Base-by-base conservation (phyloP, 1,139 yeast genomes). In the Blastobotrys buckinghamii region DNA sequence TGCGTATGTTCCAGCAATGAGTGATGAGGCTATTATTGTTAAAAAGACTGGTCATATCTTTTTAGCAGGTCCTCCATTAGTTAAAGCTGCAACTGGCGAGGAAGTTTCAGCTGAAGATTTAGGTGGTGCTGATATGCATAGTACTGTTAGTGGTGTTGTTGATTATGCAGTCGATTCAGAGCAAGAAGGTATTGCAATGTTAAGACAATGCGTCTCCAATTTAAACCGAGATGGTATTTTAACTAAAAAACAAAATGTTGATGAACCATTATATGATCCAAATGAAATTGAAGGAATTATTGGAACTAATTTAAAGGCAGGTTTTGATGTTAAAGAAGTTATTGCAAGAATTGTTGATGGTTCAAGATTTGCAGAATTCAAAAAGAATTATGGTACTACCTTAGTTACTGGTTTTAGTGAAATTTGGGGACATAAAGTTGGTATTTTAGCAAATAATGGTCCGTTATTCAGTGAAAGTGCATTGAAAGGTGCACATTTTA, bases 11-110 rank as follows among this genome's bases (percentile, higher is more conserved):
- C 69, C 69, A 8, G 69, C 68, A 20, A 63, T 65, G 67, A 60
- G 65, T 19, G 68, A 65, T 48, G 68, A 65, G 53, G 59, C 68
- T 26, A 64, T 65, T 47, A 65, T 65, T 38, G 69, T 65, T 49
- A 58, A 58, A 46, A 66, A 66, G 6, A 61, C 63, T 8, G 69
- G 69, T 35, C 69, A 65, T 45, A 65, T 65, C 35, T 65, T 65
- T 53, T 53, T 65, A 35, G 69, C 69, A 6, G 69, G 69, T 9
- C 69, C 69, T 2, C 69, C 69, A 1, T 56, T 65, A 16, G 69
- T 65, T 41, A 64, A 65, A 56, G 68, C 68, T 13, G 69, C 69
- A 10, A 65, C 69, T 12, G 69, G 69, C 9, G 69, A 65, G 48
- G 65, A 60, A 15, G 65, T 65, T 22, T 53, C 59, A 15, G 65